phyloP scores from a whole-genome alignment of 768 basidiomycete genomes.

The Albatrellus ellisii region DNA sequence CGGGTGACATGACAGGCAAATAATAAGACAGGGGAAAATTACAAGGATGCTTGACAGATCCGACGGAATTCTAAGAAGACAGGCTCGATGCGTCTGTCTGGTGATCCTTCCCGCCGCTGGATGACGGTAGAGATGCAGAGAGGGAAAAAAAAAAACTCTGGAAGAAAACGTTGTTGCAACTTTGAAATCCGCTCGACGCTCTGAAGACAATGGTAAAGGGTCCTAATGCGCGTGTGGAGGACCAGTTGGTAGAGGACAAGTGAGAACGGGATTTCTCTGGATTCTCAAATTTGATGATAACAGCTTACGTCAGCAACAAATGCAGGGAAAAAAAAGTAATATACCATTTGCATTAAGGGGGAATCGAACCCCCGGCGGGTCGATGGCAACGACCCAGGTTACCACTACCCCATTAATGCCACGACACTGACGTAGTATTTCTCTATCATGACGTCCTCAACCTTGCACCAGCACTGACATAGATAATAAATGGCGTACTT shows the following conservation, averaged over 20 bases:
- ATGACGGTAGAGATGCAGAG: conserved; percentile 1
- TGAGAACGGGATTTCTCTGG: too few relatives aligned
- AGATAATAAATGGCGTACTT: too few relatives aligned
- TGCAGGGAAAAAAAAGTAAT: neutral
- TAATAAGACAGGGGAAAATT: conserved; percentile 5
- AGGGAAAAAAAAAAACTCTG: neutral
- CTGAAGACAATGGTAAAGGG: neutral
- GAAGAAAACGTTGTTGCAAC: neutral
- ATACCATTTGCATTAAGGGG: conserved; percentile 52
- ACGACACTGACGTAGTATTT: too few relatives aligned
- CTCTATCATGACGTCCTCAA: too few relatives aligned
- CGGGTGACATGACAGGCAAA: conserved; percentile 36
- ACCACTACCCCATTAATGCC: conserved; percentile 14
- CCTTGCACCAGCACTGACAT: too few relatives aligned
- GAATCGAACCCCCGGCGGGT: conserved; percentile 87
- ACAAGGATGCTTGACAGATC: conserved; percentile 1
- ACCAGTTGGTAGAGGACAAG: neutral
- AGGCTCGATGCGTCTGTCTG: neutral
- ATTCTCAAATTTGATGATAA: too few relatives aligned
- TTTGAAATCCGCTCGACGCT: neutral
- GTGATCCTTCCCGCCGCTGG: too few relatives aligned
- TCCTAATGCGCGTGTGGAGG: too few relatives aligned
- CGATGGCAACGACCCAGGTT: conserved; percentile 24
- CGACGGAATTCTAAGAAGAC: neutral
- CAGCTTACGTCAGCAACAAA: too few relatives aligned